phyloP scores from a whole-genome alignment of 805 yeast genomes.

The Monosporozyma aerobia region DNA sequence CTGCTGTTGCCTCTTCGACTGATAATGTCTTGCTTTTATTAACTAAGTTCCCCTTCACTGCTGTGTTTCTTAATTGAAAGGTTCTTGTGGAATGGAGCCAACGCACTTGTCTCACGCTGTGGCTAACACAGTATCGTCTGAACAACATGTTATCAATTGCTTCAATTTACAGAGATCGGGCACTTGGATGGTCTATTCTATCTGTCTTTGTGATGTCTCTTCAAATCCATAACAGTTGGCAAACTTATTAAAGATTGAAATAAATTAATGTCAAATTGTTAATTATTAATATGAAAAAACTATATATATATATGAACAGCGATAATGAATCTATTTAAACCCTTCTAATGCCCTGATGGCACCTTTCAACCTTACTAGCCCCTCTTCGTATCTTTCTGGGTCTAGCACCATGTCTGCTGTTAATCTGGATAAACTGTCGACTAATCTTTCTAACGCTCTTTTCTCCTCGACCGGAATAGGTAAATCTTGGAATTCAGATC shows the following conservation, averaged over 20 bases:
- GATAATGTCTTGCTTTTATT: neutral
- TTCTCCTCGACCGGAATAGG: slow-evolving; percentile 71
- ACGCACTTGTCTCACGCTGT: neutral
- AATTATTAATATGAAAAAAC: neutral
- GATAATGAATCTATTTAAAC: slow-evolving; percentile 25
- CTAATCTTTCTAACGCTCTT: slow-evolving; percentile 70
- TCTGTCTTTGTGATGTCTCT: neutral
- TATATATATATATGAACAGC: neutral
- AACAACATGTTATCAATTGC: neutral
- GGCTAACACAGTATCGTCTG: neutral
- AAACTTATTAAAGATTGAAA: neutral
- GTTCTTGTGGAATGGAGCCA: neutral
- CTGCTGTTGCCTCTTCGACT: neutral
- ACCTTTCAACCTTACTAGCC: slow-evolving; percentile 66
- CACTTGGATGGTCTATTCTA: neutral
- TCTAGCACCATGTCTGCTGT: slow-evolving; percentile 89
- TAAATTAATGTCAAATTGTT: neutral
- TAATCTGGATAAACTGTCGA: slow-evolving; percentile 74
- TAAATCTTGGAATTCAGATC: slow-evolving; percentile 60
- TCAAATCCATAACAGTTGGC: neutral
- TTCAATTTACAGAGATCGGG: neutral
- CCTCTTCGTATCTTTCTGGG: slow-evolving; percentile 70
- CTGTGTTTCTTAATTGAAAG: neutral
- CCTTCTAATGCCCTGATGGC: slow-evolving; percentile 87
- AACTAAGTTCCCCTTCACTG: neutral